Conservation (phyloP, 1,284 basidiomycete species). For the Fomitopsis pinicola region DNA sequence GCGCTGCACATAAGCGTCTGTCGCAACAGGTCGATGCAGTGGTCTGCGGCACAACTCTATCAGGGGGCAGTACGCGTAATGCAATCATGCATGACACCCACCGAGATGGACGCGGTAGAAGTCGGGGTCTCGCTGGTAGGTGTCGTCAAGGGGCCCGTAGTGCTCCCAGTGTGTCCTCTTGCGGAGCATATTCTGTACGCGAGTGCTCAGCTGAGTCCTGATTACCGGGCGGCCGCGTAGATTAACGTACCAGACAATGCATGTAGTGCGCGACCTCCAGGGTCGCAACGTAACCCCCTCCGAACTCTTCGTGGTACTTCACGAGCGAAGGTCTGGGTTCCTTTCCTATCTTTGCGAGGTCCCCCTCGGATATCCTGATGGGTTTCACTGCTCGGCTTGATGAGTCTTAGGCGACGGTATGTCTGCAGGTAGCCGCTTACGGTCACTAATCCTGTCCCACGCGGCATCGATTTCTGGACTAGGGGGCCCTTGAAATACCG, state of each 20-base stretch:
- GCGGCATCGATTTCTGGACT: slow-evolving; percentile 1
- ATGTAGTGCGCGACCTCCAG: background rate
- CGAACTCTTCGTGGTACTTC: background rate
- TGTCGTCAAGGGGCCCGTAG: background rate
- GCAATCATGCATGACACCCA: background rate
- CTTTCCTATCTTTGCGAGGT: background rate
- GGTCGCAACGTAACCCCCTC: background rate
- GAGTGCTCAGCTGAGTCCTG: background rate
- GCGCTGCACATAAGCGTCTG: slow-evolving; percentile 2
- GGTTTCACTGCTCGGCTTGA: background rate
- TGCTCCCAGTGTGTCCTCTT: slow-evolving; percentile 1
- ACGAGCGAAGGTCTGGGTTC: background rate
- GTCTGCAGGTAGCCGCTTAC: background rate
- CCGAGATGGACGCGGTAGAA: slow-evolving; percentile 3
- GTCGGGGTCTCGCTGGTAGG: background rate
- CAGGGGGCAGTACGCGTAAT: background rate
- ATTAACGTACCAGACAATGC: background rate
- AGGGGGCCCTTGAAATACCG: background rate
- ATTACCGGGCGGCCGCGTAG: background rate
- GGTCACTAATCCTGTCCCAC: background rate
- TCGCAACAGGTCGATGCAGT: slow-evolving; percentile 1
- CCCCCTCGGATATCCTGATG: background rate
- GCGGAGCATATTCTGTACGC: slow-evolving; percentile 1
- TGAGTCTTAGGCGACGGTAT: background rate
- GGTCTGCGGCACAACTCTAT: background rate